Evolutionary conservation across 2,329 filamentous ascomycete species (phyloP).

Genomic region (Fusarium virguliforme): DNA sequence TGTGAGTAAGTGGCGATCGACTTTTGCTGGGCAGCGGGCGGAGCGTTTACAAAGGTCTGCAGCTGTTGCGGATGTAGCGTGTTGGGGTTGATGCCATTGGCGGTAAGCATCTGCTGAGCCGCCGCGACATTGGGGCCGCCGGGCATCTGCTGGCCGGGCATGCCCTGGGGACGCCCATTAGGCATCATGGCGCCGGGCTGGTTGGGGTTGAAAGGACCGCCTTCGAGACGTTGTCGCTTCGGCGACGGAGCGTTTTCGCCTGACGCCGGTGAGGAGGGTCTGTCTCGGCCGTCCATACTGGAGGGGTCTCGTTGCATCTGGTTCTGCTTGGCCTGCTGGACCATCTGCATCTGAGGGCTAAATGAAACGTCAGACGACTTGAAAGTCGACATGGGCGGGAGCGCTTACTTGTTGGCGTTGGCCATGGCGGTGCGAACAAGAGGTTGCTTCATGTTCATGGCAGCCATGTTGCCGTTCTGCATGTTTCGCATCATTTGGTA

Average conservation of each 20-base stretch:
- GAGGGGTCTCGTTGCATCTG: slow-evolving; percentile 92
- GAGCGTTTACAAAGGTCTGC: slow-evolving; percentile 71
- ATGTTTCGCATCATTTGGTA: slow-evolving; percentile 78
- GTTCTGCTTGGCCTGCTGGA: slow-evolving; percentile 80
- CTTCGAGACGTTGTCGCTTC: slow-evolving; percentile 87
- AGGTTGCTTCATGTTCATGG: slow-evolving; percentile 71
- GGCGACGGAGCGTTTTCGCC: slow-evolving; percentile 93
- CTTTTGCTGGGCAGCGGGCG: slow-evolving; percentile 80
- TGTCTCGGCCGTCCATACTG: slow-evolving; percentile 85
- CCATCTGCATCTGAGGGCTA: slow-evolving; percentile 80
- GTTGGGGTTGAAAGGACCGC: slow-evolving; percentile 79
- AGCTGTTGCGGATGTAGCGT: slow-evolving; percentile 84
- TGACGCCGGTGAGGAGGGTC: slow-evolving; percentile 85
- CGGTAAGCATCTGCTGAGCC: slow-evolving; percentile 74
- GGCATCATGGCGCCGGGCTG: slow-evolving; percentile 77
- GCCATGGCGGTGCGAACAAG: slow-evolving; percentile 83
- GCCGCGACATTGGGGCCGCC: slow-evolving; percentile 65
- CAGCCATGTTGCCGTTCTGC: slow-evolving; percentile 72
- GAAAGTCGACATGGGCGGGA: neutral
- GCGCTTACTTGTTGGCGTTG: slow-evolving; percentile 80
- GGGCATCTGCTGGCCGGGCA: slow-evolving; percentile 80
- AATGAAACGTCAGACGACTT: slow-evolving; percentile 33
- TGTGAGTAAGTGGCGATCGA: slow-evolving; percentile 90
- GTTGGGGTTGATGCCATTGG: slow-evolving; percentile 82
- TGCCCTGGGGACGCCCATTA: slow-evolving; percentile 81